These are phyloP conservation scores for Tetradesmus lagerheimii DNA, from an alignment of 139 green algal genomes.

Conservation along the genomic window DNA sequence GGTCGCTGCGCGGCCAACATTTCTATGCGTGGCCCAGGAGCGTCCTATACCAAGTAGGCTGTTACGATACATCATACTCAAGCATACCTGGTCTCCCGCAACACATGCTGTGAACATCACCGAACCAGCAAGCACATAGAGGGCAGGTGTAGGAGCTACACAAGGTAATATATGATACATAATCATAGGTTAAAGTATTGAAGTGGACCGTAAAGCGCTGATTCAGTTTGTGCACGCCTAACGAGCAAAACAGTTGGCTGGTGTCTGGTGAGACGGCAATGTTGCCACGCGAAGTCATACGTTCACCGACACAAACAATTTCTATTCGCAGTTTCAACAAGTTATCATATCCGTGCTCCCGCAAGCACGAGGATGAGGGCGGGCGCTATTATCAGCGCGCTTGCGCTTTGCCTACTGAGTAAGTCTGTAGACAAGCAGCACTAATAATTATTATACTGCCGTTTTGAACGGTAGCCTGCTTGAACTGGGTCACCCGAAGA, in stretches of 20 bases:
- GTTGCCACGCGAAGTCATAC: not conserved
- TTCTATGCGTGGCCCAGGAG: not conserved
- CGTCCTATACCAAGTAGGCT: too few species aligned
- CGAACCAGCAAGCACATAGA: not conserved
- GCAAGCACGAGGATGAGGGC: not conserved
- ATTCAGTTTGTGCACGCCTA: not conserved
- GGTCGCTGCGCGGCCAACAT: not conserved
- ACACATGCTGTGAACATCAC: not conserved
- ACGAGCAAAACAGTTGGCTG: not conserved
- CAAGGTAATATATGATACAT: not conserved
- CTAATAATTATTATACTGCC: not conserved
- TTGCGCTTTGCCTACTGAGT: slow-evolving; percentile 24
- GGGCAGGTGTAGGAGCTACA: not conserved
- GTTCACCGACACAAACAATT: not conserved
- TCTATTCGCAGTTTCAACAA: not conserved
- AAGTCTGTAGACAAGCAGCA: not conserved
- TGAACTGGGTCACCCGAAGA: not conserved
- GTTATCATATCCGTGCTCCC: not conserved
- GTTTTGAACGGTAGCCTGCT: not conserved
- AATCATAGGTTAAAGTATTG: too few species aligned
- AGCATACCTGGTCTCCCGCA: too few species aligned
- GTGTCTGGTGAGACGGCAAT: not conserved
- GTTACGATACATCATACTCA: too few species aligned
- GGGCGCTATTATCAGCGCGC: not conserved
- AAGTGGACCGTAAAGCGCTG: too few species aligned